Percentiles rank a stretch among this genome's conserved stretches.
These are phyloP conservation scores for Claviceps sp. DNA, from an alignment of 2,329 filamentous ascomycete species.

Conservation along the genomic window DNA sequence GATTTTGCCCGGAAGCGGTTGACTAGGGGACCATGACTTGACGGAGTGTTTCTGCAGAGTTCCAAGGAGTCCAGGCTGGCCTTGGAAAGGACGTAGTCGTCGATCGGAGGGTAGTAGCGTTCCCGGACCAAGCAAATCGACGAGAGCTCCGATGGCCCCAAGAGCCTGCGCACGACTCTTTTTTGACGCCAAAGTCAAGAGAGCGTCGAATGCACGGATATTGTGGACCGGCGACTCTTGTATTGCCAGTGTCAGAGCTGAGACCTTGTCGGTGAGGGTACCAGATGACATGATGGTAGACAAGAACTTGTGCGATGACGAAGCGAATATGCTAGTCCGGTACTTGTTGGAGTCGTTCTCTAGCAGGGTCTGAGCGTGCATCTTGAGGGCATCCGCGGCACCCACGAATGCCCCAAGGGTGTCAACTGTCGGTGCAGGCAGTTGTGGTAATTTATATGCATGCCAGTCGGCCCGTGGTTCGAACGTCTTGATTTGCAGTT, in stretches of 20 bases:
- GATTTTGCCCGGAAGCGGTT: constrained; percentile 59
- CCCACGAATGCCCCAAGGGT: constrained; percentile 28
- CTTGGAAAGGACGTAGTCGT: constrained; percentile 64
- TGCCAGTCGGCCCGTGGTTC: constrained; percentile 48
- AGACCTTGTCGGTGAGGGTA: constrained; percentile 93
- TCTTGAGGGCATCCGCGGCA: constrained; percentile 40
- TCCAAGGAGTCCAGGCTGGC: constrained; percentile 63
- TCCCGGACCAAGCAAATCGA: constrained; percentile 86
- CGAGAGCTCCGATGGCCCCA: constrained; percentile 80
- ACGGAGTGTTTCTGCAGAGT: constrained; percentile 49
- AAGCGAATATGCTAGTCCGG: constrained; percentile 57
- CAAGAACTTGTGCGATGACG: constrained; percentile 89
- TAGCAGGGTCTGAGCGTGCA: constrained; percentile 61
- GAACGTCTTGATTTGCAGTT: constrained; percentile 32
- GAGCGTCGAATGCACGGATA: constrained; percentile 71
- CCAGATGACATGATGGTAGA: constrained; percentile 93
- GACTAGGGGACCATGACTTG: constrained; percentile 51
- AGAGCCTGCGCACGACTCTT: constrained; percentile 87
- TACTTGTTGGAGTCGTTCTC: constrained; percentile 69
- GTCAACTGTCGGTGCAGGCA: constrained; percentile 32
- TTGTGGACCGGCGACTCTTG: constrained; percentile 96
- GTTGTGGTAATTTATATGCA: constrained; percentile 26
- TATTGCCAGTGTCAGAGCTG: constrained; percentile 81
- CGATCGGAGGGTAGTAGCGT: constrained; percentile 71
- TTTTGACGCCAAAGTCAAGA: constrained; percentile 76